Percentiles rank a stretch among this genome's conserved stretches.
phyloP scores from a whole-genome alignment of 1,139 yeast genomes.

The Geotrichum histeridarum region DNA sequence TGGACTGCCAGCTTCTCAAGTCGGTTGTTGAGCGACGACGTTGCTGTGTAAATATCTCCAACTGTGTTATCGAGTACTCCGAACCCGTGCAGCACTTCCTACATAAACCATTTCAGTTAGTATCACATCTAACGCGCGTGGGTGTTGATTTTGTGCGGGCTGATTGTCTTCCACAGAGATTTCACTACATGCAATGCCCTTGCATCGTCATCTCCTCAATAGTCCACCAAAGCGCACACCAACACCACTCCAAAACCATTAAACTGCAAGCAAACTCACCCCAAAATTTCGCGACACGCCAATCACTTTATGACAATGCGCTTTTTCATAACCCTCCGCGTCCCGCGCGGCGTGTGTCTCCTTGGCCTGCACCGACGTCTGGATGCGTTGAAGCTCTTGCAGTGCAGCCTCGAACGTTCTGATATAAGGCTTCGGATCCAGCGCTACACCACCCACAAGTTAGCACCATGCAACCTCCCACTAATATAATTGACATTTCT shows the following conservation, averaged over 20 bases:
- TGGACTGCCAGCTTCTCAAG: conserved; percentile 71
- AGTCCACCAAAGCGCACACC: too few relatives aligned
- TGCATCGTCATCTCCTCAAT: too few relatives aligned
- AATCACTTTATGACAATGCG: conserved; percentile 64
- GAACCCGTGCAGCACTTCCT: conserved; percentile 43
- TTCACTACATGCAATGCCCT: too few relatives aligned
- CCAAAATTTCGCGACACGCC: conserved; percentile 13
- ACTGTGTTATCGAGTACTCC: conserved; percentile 57
- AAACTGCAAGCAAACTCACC: conserved; percentile 1
- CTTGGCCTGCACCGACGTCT: conserved; percentile 49
- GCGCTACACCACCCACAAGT: conserved; percentile 23
- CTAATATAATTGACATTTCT: conserved; percentile 28
- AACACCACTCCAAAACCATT: background rate
- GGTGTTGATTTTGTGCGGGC: too few relatives aligned
- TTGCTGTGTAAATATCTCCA: conserved; percentile 45
- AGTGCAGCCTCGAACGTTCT: conserved; percentile 87
- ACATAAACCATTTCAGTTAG: conserved; percentile 5
- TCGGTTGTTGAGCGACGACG: conserved; percentile 70
- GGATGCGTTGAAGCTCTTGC: conserved; percentile 59
- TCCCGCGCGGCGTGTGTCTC: conserved; percentile 49
- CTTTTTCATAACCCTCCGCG: conserved; percentile 58
- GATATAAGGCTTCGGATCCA: conserved; percentile 91
- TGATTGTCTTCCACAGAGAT: too few relatives aligned
- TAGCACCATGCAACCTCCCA: background rate
- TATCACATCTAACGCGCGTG: too few relatives aligned